Evolutionary conservation across 768 basidiomycete species (phyloP), one percentile per base, ranked within the genome.

Genomic region (Boletus speciosus): DNA sequence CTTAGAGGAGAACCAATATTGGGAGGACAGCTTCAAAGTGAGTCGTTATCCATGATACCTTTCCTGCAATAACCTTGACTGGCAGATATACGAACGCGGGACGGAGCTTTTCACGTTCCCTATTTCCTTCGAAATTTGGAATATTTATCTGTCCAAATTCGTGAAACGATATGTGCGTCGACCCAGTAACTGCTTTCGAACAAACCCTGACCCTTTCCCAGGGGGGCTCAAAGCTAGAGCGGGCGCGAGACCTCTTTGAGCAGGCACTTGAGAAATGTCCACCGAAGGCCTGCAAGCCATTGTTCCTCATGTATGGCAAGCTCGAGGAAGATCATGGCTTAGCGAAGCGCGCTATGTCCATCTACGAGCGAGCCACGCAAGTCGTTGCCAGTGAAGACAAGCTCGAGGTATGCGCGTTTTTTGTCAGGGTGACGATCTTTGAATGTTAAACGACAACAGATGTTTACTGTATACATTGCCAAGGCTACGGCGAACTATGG

Each of bases 121-220:
- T 0, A 85, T 98, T 56, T 95, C 93, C 4, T 98, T 98, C 70
- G 97, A 99, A 73, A 86, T 99, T 59, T 98, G 97, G 96, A 98
- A 99, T 70, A 97, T 97, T 49, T 99, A 98, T 71, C 74, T 99
- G 19, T 87, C 92, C 41, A 98, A 98, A 72, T 99, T 99, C 69
- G 82, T 95, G 55, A 94, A 93, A 72, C 90, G 97, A 73, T 98
- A 95, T 73, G 93, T 95, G 62, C 67, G 89, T 79, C 6, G 42
- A 42, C 21, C 55, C 41, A 38, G 37, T 57, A 15, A 27, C 27
- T 44, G n/a, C 11, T 32, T 21, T 12, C 34, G 27, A 43, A 41
- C 29, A 36, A 39, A 36, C 47, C 6, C 49, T 52, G 19, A 64
- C 44, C 23, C 25, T 48, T 47, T 43, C 36, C 11, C 51, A 95